These are phyloP conservation scores for Microcyclospora tardicrescens DNA, from an alignment of 2,329 filamentous ascomycete genomes.

Conservation along the genomic window DNA sequence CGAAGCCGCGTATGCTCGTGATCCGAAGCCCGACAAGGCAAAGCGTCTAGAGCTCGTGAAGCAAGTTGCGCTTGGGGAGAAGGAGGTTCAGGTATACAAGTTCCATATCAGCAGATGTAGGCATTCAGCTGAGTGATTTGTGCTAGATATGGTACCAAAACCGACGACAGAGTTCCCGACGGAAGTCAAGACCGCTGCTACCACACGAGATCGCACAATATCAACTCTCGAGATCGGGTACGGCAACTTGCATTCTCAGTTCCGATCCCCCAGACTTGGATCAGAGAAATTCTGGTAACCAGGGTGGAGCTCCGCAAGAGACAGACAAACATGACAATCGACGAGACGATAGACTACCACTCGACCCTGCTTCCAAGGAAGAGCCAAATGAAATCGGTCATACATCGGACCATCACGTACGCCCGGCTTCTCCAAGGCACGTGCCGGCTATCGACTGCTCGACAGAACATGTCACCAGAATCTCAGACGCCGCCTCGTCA, in stretches of 20 bases:
- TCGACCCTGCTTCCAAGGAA: too few relatives aligned
- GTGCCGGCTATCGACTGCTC: too few relatives aligned
- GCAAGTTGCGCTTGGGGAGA: slow-evolving; percentile 80
- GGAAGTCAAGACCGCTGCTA: slow-evolving; percentile 73
- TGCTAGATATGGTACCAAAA: slow-evolving; percentile 95
- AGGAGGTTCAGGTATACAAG: slow-evolving; percentile 77
- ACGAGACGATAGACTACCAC: too few relatives aligned
- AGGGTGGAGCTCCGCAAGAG: too few relatives aligned
- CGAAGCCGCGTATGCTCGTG: slow-evolving; percentile 70
- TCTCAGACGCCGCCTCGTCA: background rate
- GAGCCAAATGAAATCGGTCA: too few relatives aligned
- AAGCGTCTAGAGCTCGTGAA: slow-evolving; percentile 73
- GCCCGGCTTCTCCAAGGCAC: too few relatives aligned
- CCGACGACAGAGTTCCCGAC: slow-evolving; percentile 78
- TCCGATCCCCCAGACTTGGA: too few relatives aligned
- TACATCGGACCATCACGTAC: too few relatives aligned
- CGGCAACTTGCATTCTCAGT: background rate
- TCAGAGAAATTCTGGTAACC: too few relatives aligned
- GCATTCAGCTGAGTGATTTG: background rate
- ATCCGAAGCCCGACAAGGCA: slow-evolving; percentile 83
- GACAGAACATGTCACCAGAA: too few relatives aligned
- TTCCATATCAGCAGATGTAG: background rate
- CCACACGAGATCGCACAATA: slow-evolving; percentile 54
- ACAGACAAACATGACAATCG: too few relatives aligned
- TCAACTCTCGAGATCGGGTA: slow-evolving; percentile 15